A percentile compares a stretch with the other conserved stretches of the same genome.
These are phyloP conservation scores for Sutorius australiensis DNA, from an alignment of 768 basidiomycete genomes.

Conservation along the genomic window DNA sequence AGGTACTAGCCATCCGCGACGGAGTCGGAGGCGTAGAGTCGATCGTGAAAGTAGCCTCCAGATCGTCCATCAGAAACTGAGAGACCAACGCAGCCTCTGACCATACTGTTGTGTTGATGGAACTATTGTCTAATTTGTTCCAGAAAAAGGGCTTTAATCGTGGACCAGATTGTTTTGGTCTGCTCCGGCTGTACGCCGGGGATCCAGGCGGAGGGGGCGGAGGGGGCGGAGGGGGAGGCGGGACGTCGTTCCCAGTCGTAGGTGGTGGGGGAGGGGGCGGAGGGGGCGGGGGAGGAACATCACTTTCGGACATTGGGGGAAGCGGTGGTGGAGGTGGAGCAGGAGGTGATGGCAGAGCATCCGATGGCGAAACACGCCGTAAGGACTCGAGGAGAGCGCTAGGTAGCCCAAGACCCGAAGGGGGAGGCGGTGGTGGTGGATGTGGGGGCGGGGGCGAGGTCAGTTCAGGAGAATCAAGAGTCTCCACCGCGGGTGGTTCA, in stretches of 20 bases:
- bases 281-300: neutral
- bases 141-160: slow-evolving; percentile 86
- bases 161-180: slow-evolving; percentile 40
- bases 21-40: slow-evolving; percentile 42
- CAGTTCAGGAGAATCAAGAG: slow-evolving; percentile 5
- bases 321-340: slow-evolving; percentile 40
- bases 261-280: slow-evolving; percentile 22
- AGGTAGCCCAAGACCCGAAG: neutral
- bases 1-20: slow-evolving; percentile 38
- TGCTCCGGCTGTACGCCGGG: slow-evolving; percentile 32
- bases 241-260: slow-evolving; percentile 17
- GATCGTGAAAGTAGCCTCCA: slow-evolving; percentile 70
- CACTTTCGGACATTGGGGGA: slow-evolving; percentile 21
- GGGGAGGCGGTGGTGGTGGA: slow-evolving; percentile 13
- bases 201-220: slow-evolving; percentile 27
- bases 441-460: slow-evolving; percentile 6
- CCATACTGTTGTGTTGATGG: slow-evolving; percentile 63
- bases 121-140: slow-evolving; percentile 63
- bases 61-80: slow-evolving; percentile 59
- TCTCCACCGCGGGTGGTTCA: slow-evolving; percentile 8
- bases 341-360: slow-evolving; percentile 26
- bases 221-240: slow-evolving; percentile 35
- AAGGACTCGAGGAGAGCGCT: slow-evolving; percentile 26
- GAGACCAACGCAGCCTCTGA: slow-evolving; percentile 44
- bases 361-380: slow-evolving; percentile 5